Percentiles rank a stretch among this genome's conserved stretches.
phyloP scores from a whole-genome alignment of 768 basidiomycete species.

The Lactarius psammicola region DNA sequence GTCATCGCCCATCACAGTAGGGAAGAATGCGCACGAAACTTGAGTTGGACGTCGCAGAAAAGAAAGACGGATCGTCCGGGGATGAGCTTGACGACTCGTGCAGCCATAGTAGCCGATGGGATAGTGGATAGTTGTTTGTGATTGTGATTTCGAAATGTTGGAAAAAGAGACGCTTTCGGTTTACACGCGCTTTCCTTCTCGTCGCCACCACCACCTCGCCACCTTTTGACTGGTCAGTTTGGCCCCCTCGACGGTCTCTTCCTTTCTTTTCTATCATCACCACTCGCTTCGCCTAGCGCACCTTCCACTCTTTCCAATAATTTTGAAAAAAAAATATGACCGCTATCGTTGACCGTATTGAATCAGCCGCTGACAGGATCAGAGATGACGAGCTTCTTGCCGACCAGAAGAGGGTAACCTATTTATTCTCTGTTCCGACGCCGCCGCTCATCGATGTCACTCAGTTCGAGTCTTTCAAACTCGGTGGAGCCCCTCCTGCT shows the following conservation, averaged over 20 bases:
- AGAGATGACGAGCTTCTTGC: conserved; percentile 38
- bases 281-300: conserved; percentile 37
- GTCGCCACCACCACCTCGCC: conserved; percentile 34
- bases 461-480: conserved; percentile 72
- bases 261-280: conserved; percentile 36
- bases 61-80: conserved; percentile 57
- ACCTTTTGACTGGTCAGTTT: conserved; percentile 24
- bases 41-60: conserved; percentile 80
- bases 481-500: conserved; percentile 47
- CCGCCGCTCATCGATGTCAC: neutral
- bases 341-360: conserved; percentile 42
- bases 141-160: conserved; percentile 33
- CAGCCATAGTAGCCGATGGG: conserved; percentile 4
- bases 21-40: conserved; percentile 53
- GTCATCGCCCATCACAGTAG: neutral
- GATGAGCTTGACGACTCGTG: conserved; percentile 37
- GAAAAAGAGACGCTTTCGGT: conserved; percentile 18
- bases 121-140: conserved; percentile 11
- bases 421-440: conserved; percentile 3
- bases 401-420: conserved; percentile 45
- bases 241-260: conserved; percentile 35
- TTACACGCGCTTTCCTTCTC: conserved; percentile 27
- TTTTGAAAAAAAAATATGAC: conserved; percentile 31
- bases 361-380: conserved; percentile 32
- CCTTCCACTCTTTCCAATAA: conserved; percentile 38